These are phyloP conservation scores for Beauveria scarabaeidicola DNA, from an alignment of 2,329 filamentous ascomycete species.

Conservation along the genomic window DNA sequence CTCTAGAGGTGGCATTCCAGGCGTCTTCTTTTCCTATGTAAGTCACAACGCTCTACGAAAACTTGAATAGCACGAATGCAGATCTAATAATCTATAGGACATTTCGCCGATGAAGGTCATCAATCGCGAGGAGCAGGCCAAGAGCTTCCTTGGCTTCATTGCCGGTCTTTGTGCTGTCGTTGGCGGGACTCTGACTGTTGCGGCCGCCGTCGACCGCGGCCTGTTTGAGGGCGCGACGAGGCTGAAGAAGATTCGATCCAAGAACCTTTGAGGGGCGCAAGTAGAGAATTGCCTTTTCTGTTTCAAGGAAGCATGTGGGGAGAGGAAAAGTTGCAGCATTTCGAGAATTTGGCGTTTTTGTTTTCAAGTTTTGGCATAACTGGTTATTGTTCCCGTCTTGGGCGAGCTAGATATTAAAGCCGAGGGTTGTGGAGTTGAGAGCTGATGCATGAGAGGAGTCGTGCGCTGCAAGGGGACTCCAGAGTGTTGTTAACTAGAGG, in stretches of 20 bases:
- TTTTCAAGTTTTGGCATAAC: not conserved
- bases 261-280: slow-evolving; percentile 41
- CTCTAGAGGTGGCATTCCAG: slow-evolving; percentile 84
- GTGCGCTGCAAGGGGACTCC: not conserved
- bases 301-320: not conserved
- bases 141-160: slow-evolving; percentile 86
- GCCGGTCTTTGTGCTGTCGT: slow-evolving; percentile 92
- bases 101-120: slow-evolving; percentile 99
- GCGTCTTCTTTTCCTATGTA: slow-evolving; percentile 97
- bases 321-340: not conserved
- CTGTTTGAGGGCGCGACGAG: slow-evolving; percentile 80
- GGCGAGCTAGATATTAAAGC: not conserved
- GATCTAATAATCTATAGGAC: slow-evolving; percentile 46
- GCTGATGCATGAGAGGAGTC: not conserved
- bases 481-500: not conserved
- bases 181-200: slow-evolving; percentile 90
- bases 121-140: slow-evolving; percentile 83
- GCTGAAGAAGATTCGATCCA: slow-evolving; percentile 75
- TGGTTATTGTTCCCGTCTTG: not conserved
- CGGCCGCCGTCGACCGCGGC: slow-evolving; percentile 83
- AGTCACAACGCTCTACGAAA: slow-evolving; percentile 29
- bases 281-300: not conserved
- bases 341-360: slow-evolving; percentile 3
- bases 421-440: not conserved
- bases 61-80: not conserved